Evolutionary conservation across 331 rosid genomes (phyloP), one percentile per base, ranked within the genome.

Genomic region (Phaseolus coccineus): DNA sequence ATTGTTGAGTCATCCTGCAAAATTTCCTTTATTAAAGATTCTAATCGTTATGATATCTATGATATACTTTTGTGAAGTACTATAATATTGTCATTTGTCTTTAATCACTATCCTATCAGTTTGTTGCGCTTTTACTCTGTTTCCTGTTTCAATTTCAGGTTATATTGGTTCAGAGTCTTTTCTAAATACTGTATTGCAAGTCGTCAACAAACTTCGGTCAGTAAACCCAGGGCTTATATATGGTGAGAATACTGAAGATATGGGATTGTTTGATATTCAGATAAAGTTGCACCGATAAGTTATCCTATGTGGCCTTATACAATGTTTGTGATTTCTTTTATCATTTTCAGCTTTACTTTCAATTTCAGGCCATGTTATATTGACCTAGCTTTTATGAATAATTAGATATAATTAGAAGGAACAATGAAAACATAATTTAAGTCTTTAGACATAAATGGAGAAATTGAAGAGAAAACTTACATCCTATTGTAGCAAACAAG

Each of bases 121-220:
- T 28, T 63, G 40, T 57, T 69, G 46, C 16, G 15, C 31, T 30
- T 77, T 50, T 35, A 25, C 27, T 73, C 50, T 64, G 61, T 55
- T 44, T 42, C 25, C 42, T 69, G 19, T 66, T 52, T 37, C 50
- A 30, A 81, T 63, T 79, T 79, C 94, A 93, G 97, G 97, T 78
- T 93, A 93, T 85, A 93, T 93, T 78, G 97, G 97, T 83, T 93
- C 97, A 19, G 96, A 88, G 83, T 89, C 96, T 50, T 93, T 93
- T 77, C 87, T 93, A 69, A 84, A 58, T 86, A 83, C 92, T 46
- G 85, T 93, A 42, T 86, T 91, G 84, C 84, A 93, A 80, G 97
- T 93, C 76, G 87, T 91, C 75, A 62, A 79, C 44, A 91, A 87
- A 86, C 94, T 93, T 74, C 94, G 97, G 50, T 69, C 91, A 30